Evolutionary conservation across 495 filamentous ascomycete genomes (phyloP), one percentile per base, ranked within the genome.

Genomic region (Melanomma pulvis-pyrius): DNA sequence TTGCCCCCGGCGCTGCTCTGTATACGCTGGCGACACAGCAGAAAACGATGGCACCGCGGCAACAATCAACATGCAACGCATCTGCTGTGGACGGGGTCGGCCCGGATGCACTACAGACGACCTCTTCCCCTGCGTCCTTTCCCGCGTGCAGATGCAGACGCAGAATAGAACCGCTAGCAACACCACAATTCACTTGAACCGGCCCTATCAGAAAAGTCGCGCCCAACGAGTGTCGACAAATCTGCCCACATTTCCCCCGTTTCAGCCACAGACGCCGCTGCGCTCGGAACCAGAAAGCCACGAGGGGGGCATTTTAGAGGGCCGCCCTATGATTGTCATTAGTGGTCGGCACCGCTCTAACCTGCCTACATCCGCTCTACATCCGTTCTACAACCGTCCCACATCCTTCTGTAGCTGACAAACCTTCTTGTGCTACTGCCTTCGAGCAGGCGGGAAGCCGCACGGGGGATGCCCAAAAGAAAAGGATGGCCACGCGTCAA

Each of bases 171-270:
- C 26, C 48, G 24, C 19, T 51, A 25, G 17, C 39, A 22, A 51
- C 8, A 12, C 26, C 48, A 25, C 32, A 65, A 65, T 51, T 65
- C 21, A 22, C 26, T 64, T 51, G 26, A 21, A 11, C 60, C 68
- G 51, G 62, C 32, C 68, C 68, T 67, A 71, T 71, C 57, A 71
- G 15, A 65, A 66, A 61, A 7, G 39, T 4, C 22, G 29, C 50
- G 29, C 50, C 46, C 17, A 15, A 6, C 17, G 8, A 44, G 9
- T 44, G n/a, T n/a, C 39, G n/a, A 15, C 39, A 44, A 21, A 8
- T 36, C 58, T 44, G n/a, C 13, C 39, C 9, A 15, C 39, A 44
- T 22, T 17, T 36, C 58, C 57, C 17, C 29, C 25, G 65, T 62
- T 68, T 68, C 65, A 68, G 65, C 59, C 65, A 68, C 56, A 22